Base-by-base conservation (phyloP, 768 basidiomycete genomes). In the Mycena capillaripes region DNA sequence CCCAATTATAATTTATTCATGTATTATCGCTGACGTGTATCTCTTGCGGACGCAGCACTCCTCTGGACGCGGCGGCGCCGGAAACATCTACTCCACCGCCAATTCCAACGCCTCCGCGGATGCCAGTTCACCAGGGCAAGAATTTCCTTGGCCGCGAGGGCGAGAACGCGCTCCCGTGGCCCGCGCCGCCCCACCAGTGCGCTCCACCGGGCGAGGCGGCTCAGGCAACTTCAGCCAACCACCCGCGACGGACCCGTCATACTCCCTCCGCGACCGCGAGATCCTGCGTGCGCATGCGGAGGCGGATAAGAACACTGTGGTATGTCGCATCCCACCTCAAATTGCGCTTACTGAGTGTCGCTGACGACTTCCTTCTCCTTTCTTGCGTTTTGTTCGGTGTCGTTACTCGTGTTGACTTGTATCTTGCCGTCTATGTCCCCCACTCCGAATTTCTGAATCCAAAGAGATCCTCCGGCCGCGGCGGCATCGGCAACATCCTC, bases 391-490 rank as follows among this genome's bases (percentile, higher is more conserved):
- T n/a, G n/a, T n/a, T n/a, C n/a, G n/a, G 19, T 46, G 16, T n/a
- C 44, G 27, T 32, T 14, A 38, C 38, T 38, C 14, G 11, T 38
- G 38, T 34, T 10, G 12, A 6, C 21, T 55, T 7, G 8, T 30
- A 60, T 17, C 25, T 8, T 5, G 9, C 58, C 25, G 58, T 19
- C 16, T 29, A 27, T 27, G 14, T 4, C 36, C 29, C n/a, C 14
- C 12, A 40, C 1, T 19, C 55, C n/a, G n/a, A n/a, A n/a, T n/a
- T n/a, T n/a, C n/a, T n/a, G n/a, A n/a, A n/a, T n/a, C n/a, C n/a
- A n/a, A n/a, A 68, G 71, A 46, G 66, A 6, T 72, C 71, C 36
- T 68, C 71, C 3, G 71, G 71, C 56, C 71, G 71, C 11, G 71
- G 71, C 9, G 71, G 71, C 2, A 72, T 68, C 19, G 71, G 71